Percentiles rank a stretch among this genome's conserved stretches.
These are phyloP conservation scores for Tolypocladium paradoxum DNA, from an alignment of 2,329 filamentous ascomycete genomes.

Conservation along the genomic window DNA sequence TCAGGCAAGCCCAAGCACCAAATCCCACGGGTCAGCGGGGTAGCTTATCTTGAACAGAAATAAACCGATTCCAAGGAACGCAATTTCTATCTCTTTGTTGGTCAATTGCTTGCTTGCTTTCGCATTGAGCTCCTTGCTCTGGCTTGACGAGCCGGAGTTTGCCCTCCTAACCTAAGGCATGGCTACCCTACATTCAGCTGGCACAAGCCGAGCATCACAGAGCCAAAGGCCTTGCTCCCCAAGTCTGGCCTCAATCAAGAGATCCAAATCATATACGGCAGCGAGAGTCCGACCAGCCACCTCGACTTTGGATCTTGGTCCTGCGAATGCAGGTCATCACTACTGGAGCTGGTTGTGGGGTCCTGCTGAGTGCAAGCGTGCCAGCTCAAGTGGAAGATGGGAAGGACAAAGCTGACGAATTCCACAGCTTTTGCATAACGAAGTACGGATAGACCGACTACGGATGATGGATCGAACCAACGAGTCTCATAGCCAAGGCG, in stretches of 20 bases:
- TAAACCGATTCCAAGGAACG: neutral
- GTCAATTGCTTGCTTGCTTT: neutral
- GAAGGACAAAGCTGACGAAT: no score
- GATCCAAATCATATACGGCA: neutral
- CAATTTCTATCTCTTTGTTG: neutral
- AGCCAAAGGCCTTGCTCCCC: neutral
- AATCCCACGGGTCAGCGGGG: neutral
- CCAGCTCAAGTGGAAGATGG: no score
- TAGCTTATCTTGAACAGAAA: neutral
- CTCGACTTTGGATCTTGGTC: no score
- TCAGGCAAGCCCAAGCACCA: neutral
- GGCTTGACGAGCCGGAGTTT: neutral
- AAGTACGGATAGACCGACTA: no score
- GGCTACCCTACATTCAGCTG: neutral
- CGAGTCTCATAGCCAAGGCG: no score
- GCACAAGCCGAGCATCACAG: neutral
- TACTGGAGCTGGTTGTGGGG: no score
- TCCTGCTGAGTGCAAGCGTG: no score
- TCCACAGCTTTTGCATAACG: no score
- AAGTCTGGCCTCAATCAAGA: neutral
- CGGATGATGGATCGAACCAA: no score
- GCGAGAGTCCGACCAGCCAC: neutral
- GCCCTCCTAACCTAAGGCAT: neutral
- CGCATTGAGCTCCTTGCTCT: neutral
- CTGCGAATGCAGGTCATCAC: no score